These are phyloP conservation scores for Lepiota venenata DNA, from an alignment of 768 basidiomycete species.

Conservation along the genomic window DNA sequence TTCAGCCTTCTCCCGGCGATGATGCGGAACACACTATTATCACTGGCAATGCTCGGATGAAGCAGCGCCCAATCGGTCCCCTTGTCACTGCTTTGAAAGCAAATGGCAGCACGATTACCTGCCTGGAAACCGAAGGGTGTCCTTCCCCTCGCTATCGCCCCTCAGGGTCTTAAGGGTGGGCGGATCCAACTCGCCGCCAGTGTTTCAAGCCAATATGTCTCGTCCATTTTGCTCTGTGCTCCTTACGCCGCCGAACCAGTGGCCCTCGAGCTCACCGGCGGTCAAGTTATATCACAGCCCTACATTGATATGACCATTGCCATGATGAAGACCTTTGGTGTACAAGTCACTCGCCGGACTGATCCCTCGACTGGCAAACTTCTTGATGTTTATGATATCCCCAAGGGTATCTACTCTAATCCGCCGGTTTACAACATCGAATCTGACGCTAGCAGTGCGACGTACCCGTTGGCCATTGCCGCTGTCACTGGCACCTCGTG, in stretches of 20 bases:
- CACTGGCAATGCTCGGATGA: conserved; percentile 98
- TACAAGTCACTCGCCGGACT: conserved; percentile 63
- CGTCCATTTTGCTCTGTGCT: conserved; percentile 93
- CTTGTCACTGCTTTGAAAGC: conserved; percentile 84
- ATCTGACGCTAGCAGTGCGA: conserved; percentile 92
- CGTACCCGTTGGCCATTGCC: conserved; percentile 95
- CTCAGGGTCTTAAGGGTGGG: conserved; percentile 79
- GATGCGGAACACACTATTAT: conserved; percentile 63
- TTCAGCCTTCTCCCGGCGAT: conserved; percentile 41
- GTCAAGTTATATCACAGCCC: conserved; percentile 95
- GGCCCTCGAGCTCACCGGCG: conserved; percentile 87
- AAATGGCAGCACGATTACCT: conserved; percentile 79
- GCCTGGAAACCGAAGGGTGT: conserved; percentile 77
- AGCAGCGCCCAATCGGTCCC: conserved; percentile 95
- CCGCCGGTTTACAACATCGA: conserved; percentile 87
- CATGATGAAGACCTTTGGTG: conserved; percentile 94
- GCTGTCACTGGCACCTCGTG: conserved; percentile 97
- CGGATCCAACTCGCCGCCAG: conserved; percentile 86
- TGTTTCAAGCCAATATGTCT: conserved; percentile 98
- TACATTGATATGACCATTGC: conserved; percentile 99
- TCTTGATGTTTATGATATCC: conserved; percentile 86
- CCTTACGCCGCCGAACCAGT: conserved; percentile 87
- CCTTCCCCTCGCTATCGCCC: conserved; percentile 84
- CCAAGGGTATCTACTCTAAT: conserved; percentile 72
- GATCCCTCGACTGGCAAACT: conserved; percentile 57